phyloP scores from a whole-genome alignment of 192 early-diverging fungal species.

The Gigaspora rosea region DNA sequence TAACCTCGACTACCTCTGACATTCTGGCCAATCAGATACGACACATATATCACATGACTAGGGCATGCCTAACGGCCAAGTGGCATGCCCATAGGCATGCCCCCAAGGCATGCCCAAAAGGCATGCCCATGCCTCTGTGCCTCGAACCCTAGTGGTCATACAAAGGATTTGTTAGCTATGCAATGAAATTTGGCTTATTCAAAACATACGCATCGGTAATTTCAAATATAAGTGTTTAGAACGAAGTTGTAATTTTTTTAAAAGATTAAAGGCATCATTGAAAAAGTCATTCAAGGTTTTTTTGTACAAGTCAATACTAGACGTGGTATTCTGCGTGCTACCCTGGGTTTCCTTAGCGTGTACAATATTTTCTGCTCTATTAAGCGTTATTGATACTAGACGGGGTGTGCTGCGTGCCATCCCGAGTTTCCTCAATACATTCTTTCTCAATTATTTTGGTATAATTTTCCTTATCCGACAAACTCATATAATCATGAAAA shows the following conservation, averaged over 20 bases:
- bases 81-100: too few species aligned
- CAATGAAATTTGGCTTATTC: neutral
- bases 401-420: neutral
- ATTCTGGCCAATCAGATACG: too few species aligned
- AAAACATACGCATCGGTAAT: constrained; percentile 11
- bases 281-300: constrained; percentile 27
- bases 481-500: too few species aligned
- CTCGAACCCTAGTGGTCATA: too few species aligned
- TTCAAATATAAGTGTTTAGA: constrained; percentile 29
- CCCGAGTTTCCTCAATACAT: constrained; percentile 6
- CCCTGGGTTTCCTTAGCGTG: constrained; percentile 33
- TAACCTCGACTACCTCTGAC: too few species aligned
- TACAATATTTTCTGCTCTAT: constrained; percentile 32
- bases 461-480: constrained; percentile 5
- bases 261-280: constrained; percentile 24
- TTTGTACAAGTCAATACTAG: constrained; percentile 29
- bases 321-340: constrained; percentile 14
- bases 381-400: constrained; percentile 25
- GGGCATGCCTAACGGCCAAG: too few species aligned
- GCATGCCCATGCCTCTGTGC: too few species aligned
- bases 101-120: too few species aligned
- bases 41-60: too few species aligned
- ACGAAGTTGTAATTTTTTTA: constrained; percentile 13
- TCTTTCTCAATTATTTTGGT: neutral
- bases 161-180: constrained; percentile 22